These are phyloP conservation scores for Candida awuae DNA, from an alignment of 805 yeast genomes.

Conservation along the genomic window DNA sequence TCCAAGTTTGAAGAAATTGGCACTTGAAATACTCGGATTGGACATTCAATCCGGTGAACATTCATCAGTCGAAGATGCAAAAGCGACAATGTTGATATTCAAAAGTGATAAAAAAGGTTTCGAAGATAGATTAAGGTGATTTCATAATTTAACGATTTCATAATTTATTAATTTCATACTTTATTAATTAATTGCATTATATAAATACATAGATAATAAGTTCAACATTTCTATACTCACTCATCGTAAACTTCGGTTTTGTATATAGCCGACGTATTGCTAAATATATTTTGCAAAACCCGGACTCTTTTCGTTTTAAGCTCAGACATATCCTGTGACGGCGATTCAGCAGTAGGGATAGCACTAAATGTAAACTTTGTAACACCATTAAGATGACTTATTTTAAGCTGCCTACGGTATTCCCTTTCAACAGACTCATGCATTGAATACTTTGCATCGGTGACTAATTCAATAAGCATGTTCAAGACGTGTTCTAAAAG, in stretches of 20 bases:
- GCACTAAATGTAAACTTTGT: conserved; percentile 1
- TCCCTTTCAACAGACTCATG: conserved; percentile 9
- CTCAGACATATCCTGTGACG: neutral
- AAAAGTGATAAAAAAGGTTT: conserved; percentile 54
- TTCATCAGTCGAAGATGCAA: conserved; percentile 86
- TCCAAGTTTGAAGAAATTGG: conserved; percentile 63
- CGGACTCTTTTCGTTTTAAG: neutral
- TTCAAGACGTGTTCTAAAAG: conserved; percentile 21
- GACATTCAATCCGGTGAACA: conserved; percentile 71
- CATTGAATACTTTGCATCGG: conserved; percentile 25
- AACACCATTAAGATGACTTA: conserved; percentile 4
- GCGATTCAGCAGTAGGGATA: neutral
- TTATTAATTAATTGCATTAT: conserved; percentile 15
- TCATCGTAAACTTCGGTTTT: neutral
- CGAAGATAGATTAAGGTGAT: conserved; percentile 30
- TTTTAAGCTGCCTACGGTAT: too few relatives aligned
- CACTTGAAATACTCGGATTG: conserved; percentile 45
- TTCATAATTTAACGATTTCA: neutral
- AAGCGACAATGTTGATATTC: conserved; percentile 78
- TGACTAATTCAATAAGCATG: conserved; percentile 23
- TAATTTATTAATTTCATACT: conserved; percentile 22
- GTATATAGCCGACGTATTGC: neutral
- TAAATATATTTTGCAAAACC: neutral
- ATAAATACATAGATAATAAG: neutral
- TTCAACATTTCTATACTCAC: conserved; percentile 1